Base-by-base conservation (phyloP, 2,329 filamentous ascomycete species). In the Tolypocladium ovalisporum region DNA sequence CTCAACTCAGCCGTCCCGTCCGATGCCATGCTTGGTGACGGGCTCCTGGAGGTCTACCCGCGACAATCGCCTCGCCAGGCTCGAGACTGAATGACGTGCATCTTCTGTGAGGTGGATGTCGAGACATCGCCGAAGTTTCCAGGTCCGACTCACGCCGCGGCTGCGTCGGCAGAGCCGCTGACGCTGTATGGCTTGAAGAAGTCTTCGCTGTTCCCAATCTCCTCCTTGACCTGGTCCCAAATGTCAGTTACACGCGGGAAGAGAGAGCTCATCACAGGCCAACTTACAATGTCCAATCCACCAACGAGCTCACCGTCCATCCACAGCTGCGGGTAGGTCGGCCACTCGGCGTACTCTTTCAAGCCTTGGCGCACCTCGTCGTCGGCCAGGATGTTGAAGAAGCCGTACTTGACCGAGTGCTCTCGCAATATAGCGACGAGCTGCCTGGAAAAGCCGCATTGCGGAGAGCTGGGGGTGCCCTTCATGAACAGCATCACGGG, bases 401-500 rank as follows among this genome's bases (percentile, higher is more conserved):
- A 99, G 24, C 94, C 94, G 71, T 97, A 99, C 71, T 96, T 90
- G 60, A 99, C 88, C 54, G 88, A 88, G 69, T 90, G 87, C 75
- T 97, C 93, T 55, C 94, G 83, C 66, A 99, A 75, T 52, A 99
- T 83, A 32, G 79, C 85, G 49, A 99, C 94, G 51, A 96, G 77
- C 75, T 97, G 91, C 64, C 93, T 80, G 63, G 90, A 96, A 75
- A 99, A 99, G 2, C 94, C 91, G 68, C 92, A 96, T 73, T 96
- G 89, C 1, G 91, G 91, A 36, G 84, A 82, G 62, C 86, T 89
- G 0, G 91, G 91, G 3, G 90, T 95, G n/a, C 91, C 92, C 77
- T 96, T 96, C 90, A 96, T 96, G 74, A 99, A 99, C 34, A 99
- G 79, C 94, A 99, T 99, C 36, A 99, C 92, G 0, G 92, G 90